These are phyloP conservation scores for Xylariales sp. DNA, from an alignment of 2,329 filamentous ascomycete genomes.

Conservation along the genomic window DNA sequence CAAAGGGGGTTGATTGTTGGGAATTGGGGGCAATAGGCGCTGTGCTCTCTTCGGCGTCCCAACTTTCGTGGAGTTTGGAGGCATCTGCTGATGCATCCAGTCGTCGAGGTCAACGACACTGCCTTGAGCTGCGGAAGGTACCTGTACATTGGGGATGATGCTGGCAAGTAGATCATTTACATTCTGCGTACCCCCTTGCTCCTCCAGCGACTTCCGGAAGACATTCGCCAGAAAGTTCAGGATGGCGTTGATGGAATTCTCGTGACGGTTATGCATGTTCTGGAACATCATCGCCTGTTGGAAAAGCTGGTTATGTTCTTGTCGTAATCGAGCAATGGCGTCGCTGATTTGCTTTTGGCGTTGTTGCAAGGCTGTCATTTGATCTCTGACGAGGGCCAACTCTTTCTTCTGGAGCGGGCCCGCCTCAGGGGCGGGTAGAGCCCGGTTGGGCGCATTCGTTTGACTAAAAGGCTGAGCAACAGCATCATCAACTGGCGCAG, in stretches of 20 bases:
- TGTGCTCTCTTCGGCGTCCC: slow-evolving; percentile 63
- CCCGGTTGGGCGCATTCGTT: slow-evolving; percentile 47
- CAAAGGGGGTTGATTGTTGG: slow-evolving; percentile 51
- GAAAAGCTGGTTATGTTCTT: slow-evolving; percentile 89
- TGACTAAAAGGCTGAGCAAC: slow-evolving; percentile 55
- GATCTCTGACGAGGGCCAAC: slow-evolving; percentile 79
- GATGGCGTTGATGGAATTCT: slow-evolving; percentile 99
- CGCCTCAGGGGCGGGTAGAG: slow-evolving; percentile 58
- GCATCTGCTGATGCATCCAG: slow-evolving; percentile 61
- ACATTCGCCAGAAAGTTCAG: slow-evolving; percentile 96
- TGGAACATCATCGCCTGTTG: slow-evolving; percentile 91
- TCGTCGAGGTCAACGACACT: slow-evolving; percentile 72
- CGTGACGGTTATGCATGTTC: slow-evolving; percentile 92
- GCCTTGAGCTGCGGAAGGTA: slow-evolving; percentile 61
- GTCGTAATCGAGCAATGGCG: slow-evolving; percentile 82
- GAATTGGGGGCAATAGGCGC: slow-evolving; percentile 67
- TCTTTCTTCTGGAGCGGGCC: slow-evolving; percentile 75
- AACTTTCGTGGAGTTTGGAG: slow-evolving; percentile 53
- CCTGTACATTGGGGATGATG: slow-evolving; percentile 71
- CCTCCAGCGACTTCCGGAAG: slow-evolving; percentile 92
- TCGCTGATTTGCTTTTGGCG: slow-evolving; percentile 88
- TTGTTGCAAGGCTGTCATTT: slow-evolving; percentile 83
- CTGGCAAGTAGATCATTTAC: slow-evolving; percentile 86
- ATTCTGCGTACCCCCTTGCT: slow-evolving; percentile 79
- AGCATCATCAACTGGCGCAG: slow-evolving; percentile 54